These are phyloP conservation scores for Circinella umbellata DNA, from an alignment of 371 early-diverging fungal genomes.

Conservation along the genomic window DNA sequence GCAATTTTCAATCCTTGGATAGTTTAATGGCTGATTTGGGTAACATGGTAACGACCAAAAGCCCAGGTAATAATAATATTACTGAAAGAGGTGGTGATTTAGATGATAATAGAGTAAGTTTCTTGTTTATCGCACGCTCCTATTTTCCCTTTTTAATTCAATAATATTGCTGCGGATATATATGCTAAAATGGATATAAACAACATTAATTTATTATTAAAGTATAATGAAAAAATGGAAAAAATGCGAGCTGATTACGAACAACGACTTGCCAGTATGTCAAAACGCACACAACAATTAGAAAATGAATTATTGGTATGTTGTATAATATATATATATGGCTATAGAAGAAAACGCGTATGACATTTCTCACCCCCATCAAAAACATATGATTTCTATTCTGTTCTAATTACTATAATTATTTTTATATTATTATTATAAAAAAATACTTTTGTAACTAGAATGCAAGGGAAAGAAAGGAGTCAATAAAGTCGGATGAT, in stretches of 20 bases:
- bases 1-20: conserved; percentile 71
- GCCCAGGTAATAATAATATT: background rate
- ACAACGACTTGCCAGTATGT: conserved; percentile 51
- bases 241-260: conserved; percentile 63
- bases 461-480: conserved; percentile 22
- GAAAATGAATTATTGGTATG: conserved; percentile 42
- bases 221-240: conserved; percentile 23
- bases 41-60: conserved; percentile 57
- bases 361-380: too few species aligned
- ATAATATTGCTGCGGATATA: too few species aligned
- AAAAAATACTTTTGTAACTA: background rate
- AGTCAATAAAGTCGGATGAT: conserved; percentile 7
- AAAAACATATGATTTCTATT: too few species aligned
- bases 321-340: background rate
- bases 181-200: background rate
- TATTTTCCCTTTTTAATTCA: background rate
- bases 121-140: background rate
- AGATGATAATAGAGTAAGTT: background rate
- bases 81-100: background rate
- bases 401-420: too few species aligned
- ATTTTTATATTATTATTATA: background rate
- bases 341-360: too few species aligned
- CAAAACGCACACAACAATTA: conserved; percentile 49
- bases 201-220: background rate
- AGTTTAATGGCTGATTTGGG: conserved; percentile 87